Evolutionary conservation across 108 stramenopile species (phyloP).

Genomic region (Chaetoceros muelleri): DNA sequence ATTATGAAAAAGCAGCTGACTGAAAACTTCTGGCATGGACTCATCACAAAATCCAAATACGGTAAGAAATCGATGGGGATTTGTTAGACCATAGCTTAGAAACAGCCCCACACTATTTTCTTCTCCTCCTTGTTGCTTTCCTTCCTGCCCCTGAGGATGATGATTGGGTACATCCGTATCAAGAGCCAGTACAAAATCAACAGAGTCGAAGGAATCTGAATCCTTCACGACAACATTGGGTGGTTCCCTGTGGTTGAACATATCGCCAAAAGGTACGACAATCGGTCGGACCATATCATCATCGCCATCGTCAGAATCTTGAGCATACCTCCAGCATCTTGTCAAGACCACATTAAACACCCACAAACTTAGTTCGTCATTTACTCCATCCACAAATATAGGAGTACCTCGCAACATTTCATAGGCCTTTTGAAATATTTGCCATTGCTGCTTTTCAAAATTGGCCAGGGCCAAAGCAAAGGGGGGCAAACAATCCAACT

Average conservation of each 20-base stretch:
- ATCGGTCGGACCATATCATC: conserved; percentile 5
- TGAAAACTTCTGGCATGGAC: conserved; percentile 11
- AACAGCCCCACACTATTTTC: conserved; percentile 4
- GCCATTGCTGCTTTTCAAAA: conserved; percentile 7
- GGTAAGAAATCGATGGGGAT: conserved; percentile 23
- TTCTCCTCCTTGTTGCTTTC: conserved; percentile 3
- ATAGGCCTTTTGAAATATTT: conserved; percentile 8
- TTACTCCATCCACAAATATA: conserved; percentile 1
- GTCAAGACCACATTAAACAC: conserved; percentile 35
- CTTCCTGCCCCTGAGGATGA: neutral
- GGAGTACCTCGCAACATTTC: neutral
- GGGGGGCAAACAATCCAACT: conserved; percentile 21
- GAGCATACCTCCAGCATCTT: conserved; percentile 15
- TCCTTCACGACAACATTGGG: conserved; percentile 17
- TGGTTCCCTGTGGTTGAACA: conserved; percentile 26
- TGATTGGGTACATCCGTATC: neutral
- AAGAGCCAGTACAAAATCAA: conserved; percentile 16
- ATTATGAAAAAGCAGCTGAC: conserved; percentile 16
- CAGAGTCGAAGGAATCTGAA: conserved; percentile 2
- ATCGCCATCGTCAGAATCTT: neutral
- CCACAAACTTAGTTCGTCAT: conserved; percentile 13
- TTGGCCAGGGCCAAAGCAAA: conserved; percentile 19
- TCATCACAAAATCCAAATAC: conserved; percentile 31
- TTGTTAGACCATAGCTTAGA: conserved; percentile 23
- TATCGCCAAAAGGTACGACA: conserved; percentile 30